phyloP scores from a whole-genome alignment of 2,329 filamentous ascomycete species.

The Dothiorella sarmentorum region DNA sequence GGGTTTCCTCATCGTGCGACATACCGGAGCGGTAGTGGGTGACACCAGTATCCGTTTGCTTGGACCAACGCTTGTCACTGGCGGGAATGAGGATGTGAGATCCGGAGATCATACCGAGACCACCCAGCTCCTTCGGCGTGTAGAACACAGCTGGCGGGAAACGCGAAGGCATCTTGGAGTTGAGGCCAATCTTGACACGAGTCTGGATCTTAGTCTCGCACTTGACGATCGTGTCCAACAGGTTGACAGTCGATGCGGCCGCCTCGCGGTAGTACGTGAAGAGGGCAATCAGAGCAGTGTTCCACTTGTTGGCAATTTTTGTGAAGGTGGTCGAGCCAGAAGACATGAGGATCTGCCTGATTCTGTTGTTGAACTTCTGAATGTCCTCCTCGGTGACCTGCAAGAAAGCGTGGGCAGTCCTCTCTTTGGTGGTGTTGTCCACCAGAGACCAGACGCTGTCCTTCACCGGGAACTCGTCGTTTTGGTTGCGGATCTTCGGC shows the following conservation, averaged over 20 bases:
- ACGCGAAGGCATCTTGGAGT: slow-evolving; percentile 98
- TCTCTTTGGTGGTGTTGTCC: slow-evolving; percentile 93
- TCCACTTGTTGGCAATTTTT: slow-evolving; percentile 99
- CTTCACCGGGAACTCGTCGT: slow-evolving; percentile 95
- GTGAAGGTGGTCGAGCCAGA: slow-evolving; percentile 99
- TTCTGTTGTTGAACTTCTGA: slow-evolving; percentile 98
- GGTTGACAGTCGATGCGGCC: slow-evolving; percentile 87
- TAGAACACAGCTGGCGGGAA: slow-evolving; percentile 99
- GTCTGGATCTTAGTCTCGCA: slow-evolving; percentile 99
- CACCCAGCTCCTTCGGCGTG: slow-evolving; percentile 95
- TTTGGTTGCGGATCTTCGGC: slow-evolving; percentile 90
- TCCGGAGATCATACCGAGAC: slow-evolving; percentile 97
- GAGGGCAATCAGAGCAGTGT: slow-evolving; percentile 91
- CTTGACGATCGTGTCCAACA: slow-evolving; percentile 97
- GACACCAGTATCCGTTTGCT: slow-evolving; percentile 95
- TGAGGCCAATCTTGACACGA: slow-evolving; percentile 95
- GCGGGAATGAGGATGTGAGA: slow-evolving; percentile 97
- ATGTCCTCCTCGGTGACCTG: slow-evolving; percentile 98
- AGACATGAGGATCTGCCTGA: slow-evolving; percentile 97
- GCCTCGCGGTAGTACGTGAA: slow-evolving; percentile 99
- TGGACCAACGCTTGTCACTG: slow-evolving; percentile 96
- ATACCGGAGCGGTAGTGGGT: slow-evolving; percentile 97
- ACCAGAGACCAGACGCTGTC: slow-evolving; percentile 98
- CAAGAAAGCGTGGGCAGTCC: slow-evolving; percentile 94
- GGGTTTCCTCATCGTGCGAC: slow-evolving; percentile 95